A percentile compares a stretch with the other conserved stretches of the same genome.
phyloP scores from a whole-genome alignment of 2,329 filamentous ascomycete genomes.

The Pseudohalonectria lignicola region DNA sequence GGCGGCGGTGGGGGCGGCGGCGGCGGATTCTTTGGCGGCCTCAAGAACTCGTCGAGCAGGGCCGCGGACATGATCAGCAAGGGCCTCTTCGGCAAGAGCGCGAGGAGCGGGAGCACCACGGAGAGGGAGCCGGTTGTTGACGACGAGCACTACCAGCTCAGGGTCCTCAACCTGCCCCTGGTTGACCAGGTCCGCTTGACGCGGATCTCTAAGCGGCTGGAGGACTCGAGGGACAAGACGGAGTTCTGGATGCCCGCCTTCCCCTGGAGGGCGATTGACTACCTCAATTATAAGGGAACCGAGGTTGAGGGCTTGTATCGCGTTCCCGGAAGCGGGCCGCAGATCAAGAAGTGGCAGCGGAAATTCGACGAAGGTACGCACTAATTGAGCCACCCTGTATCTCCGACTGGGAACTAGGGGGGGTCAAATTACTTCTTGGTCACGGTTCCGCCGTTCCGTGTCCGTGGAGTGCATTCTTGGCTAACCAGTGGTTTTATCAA shows the following conservation, averaged over 20 bases:
- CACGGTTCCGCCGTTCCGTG: too few species aligned
- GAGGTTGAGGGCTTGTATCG: conserved; percentile 91
- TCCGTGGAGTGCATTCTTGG: too few species aligned
- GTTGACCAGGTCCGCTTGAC: conserved; percentile 85
- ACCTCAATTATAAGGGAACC: conserved; percentile 86
- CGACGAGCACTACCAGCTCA: conserved; percentile 74
- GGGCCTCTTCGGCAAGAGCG: conserved; percentile 70
- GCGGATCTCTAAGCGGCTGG: conserved; percentile 79
- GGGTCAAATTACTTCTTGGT: too few species aligned
- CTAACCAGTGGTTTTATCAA: too few species aligned
- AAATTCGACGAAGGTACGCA: conserved; percentile 71
- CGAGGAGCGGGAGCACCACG: conserved; percentile 57
- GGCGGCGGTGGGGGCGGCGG: conserved; percentile 33
- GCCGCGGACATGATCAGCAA: conserved; percentile 76
- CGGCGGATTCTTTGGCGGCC: conserved; percentile 54
- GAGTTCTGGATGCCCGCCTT: conserved; percentile 98
- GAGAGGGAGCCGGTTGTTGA: conserved; percentile 57
- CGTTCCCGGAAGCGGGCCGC: conserved; percentile 79
- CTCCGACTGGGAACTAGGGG: too few species aligned
- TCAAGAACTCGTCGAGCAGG: conserved; percentile 61
- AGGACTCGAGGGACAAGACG: conserved; percentile 85
- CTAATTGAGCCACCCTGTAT: too few species aligned
- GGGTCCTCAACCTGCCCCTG: conserved; percentile 75
- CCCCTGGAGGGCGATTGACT: conserved; percentile 92
- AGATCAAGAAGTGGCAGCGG: conserved; percentile 89